Percentiles rank a stretch among this genome's conserved stretches.
phyloP scores from a whole-genome alignment of 371 early-diverging fungal genomes.

The Entomophthora muscae region DNA sequence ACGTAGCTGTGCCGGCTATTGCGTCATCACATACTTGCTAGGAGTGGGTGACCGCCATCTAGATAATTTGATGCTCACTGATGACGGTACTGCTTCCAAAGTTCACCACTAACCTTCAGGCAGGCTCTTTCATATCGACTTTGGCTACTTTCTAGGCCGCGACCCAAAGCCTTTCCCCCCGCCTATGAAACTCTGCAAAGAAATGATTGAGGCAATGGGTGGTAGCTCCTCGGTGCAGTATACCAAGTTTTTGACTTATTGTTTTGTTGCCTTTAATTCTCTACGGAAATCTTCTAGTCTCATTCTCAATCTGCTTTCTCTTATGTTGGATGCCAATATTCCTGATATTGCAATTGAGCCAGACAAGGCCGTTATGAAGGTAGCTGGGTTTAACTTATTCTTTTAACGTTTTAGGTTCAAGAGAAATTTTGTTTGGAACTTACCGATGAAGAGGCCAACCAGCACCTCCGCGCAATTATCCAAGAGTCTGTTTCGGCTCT shows the following conservation, averaged over 20 bases:
- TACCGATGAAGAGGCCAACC: constrained; percentile 88
- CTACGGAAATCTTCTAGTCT: constrained; percentile 82
- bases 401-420: constrained; percentile 40
- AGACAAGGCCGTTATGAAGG: constrained; percentile 87
- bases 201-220: constrained; percentile 98
- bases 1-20: constrained; percentile 92
- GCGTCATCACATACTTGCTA: constrained; percentile 91
- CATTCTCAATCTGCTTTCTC: constrained; percentile 82
- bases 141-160: constrained; percentile 92
- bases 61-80: constrained; percentile 86
- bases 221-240: constrained; percentile 67
- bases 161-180: constrained; percentile 98
- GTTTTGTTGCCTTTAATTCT: constrained; percentile 83
- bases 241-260: constrained; percentile 71
- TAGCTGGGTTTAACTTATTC: constrained; percentile 14
- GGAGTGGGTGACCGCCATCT: constrained; percentile 99
- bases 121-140: constrained; percentile 93
- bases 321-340: constrained; percentile 89
- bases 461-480: constrained; percentile 76
- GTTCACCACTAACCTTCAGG: constrained; percentile 20
- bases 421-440: constrained; percentile 85
- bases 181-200: constrained; percentile 96
- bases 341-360: constrained; percentile 93
- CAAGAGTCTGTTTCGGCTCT: constrained; percentile 84
- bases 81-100: constrained; percentile 33